Evolutionary conservation across 2,329 filamentous ascomycete species (phyloP).

Genomic region (Ploettnerulaceae sp.): DNA sequence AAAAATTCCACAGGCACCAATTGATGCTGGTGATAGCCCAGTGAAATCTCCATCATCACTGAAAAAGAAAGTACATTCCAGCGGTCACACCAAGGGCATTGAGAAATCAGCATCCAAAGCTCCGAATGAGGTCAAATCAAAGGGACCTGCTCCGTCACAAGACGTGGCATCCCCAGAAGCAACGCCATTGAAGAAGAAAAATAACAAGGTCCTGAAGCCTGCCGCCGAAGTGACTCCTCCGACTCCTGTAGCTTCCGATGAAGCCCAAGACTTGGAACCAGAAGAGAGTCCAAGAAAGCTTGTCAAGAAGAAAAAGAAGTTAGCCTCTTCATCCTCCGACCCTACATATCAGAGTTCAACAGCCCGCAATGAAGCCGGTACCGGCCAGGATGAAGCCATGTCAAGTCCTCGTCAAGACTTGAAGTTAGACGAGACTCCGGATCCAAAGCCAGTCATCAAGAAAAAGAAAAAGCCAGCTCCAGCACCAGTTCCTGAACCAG

Average conservation of each 20-base stretch:
- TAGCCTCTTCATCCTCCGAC: slow-evolving; percentile 4
- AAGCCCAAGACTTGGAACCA: slow-evolving; percentile 4
- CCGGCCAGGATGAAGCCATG: background rate
- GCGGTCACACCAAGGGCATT: slow-evolving; percentile 10
- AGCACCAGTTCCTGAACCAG: slow-evolving; percentile 16
- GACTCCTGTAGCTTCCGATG: slow-evolving; percentile 5
- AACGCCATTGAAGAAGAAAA: slow-evolving; percentile 13
- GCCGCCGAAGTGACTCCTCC: slow-evolving; percentile 8
- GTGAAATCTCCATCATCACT: slow-evolving; percentile 19
- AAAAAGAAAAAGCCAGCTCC: slow-evolving; percentile 20
- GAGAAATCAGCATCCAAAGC: slow-evolving; percentile 15
- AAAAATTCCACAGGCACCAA: slow-evolving; percentile 16
- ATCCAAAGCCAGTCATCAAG: slow-evolving; percentile 14
- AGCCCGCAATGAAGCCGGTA: background rate
- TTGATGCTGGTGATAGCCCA: slow-evolving; percentile 9
- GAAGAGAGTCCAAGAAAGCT: slow-evolving; percentile 12
- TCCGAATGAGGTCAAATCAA: background rate
- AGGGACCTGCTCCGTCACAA: slow-evolving; percentile 4
- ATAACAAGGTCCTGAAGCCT: slow-evolving; percentile 13
- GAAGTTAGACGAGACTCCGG: slow-evolving; percentile 2
- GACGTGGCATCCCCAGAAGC: slow-evolving; percentile 1
- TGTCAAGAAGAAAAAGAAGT: slow-evolving; percentile 15
- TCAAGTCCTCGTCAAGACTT: background rate
- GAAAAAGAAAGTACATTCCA: slow-evolving; percentile 20
- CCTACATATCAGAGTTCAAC: background rate